Evolutionary conservation across 73 alveolate genomes (phyloP).

Genomic region (Paramecium pentaurelia): DNA sequence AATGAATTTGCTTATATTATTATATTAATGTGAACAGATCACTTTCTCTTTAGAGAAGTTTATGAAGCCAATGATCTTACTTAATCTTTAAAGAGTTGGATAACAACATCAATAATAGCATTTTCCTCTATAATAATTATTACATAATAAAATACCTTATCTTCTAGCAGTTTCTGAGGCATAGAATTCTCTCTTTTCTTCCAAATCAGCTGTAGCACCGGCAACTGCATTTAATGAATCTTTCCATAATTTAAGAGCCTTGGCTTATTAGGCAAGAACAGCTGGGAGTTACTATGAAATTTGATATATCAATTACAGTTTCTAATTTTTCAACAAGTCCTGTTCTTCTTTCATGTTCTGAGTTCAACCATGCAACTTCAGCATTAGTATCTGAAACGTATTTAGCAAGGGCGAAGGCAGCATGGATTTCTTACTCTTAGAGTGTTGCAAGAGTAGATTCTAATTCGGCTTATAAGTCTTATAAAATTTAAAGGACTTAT

Average conservation of each 20-base stretch:
- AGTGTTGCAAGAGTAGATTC: conserved; percentile 4
- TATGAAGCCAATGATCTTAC: conserved; percentile 40
- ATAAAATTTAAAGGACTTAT: conserved; percentile 1
- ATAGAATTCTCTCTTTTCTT: conserved; percentile 37
- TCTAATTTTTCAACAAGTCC: conserved; percentile 17
- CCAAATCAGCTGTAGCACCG: conserved; percentile 26
- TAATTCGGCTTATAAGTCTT: conserved; percentile 6
- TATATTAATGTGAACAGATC: not conserved
- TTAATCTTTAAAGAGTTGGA: conserved; percentile 1
- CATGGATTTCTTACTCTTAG: conserved; percentile 47
- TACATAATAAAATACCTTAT: not conserved
- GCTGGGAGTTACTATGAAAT: conserved; percentile 32
- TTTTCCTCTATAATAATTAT: not conserved
- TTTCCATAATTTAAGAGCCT: conserved; percentile 25
- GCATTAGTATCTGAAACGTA: conserved; percentile 33
- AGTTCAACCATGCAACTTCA: conserved; percentile 1
- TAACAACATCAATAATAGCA: conserved; percentile 9
- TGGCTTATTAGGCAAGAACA: conserved; percentile 24
- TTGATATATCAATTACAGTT: not conserved
- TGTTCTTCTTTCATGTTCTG: not conserved
- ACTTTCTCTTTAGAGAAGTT: not conserved
- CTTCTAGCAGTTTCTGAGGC: conserved; percentile 26
- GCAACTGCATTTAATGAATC: conserved; percentile 27
- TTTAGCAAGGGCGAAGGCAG: conserved; percentile 43
- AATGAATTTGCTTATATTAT: not conserved